phyloP scores from a whole-genome alignment of 768 basidiomycete genomes.

The Naganishia antarctica region DNA sequence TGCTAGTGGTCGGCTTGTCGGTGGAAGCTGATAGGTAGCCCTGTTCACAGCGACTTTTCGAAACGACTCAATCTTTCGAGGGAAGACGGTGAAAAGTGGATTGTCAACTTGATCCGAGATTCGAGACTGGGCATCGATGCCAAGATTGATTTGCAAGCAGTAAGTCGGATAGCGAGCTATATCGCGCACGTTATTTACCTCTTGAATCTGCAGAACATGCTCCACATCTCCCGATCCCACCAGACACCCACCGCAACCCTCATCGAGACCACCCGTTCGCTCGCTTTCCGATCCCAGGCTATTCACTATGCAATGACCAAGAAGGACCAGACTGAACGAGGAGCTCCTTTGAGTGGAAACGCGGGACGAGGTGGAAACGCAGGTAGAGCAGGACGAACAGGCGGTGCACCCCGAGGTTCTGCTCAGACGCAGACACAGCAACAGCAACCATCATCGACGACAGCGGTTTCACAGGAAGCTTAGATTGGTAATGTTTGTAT shows the following conservation, averaged over 20 bases:
- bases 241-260: conserved; percentile 86
- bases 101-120: conserved; percentile 96
- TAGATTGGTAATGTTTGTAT: too few relatives aligned
- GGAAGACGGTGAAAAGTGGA: conserved; percentile 98
- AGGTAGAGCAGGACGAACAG: not conserved
- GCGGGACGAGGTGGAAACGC: not conserved
- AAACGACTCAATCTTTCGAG: conserved; percentile 85
- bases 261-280: conserved; percentile 89
- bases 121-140: conserved; percentile 94
- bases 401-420: not conserved
- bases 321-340: conserved; percentile 33
- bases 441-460: not conserved
- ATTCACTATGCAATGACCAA: conserved; percentile 68
- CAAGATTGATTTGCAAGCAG: conserved; percentile 95
- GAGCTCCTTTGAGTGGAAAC: not conserved
- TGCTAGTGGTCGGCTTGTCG: not conserved
- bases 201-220: conserved; percentile 66
- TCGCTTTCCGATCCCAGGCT: conserved; percentile 85
- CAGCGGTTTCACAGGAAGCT: conserved; percentile 17
- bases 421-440: conserved; percentile 1
- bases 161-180: conserved; percentile 42
- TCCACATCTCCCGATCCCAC: conserved; percentile 86
- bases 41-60: conserved; percentile 67
- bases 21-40: too few relatives aligned
- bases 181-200: not conserved